Conservation (phyloP, 306 rosid species). For the Cyclanthera cordifolia region DNA sequence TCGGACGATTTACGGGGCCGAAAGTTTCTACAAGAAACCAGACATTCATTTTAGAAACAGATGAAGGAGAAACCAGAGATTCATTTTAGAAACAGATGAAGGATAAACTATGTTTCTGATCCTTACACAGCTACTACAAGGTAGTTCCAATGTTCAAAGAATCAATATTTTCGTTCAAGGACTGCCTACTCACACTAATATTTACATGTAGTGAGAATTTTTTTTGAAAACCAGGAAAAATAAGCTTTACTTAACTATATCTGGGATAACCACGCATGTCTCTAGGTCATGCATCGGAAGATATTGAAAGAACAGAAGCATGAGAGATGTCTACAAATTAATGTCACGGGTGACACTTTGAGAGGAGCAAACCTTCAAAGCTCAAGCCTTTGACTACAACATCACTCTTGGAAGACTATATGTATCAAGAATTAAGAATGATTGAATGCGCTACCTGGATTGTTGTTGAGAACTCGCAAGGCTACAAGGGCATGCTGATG, state of each 20-base stretch:
- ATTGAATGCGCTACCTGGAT: conserved; percentile 53
- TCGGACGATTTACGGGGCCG: conserved; percentile 76
- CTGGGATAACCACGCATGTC: no score
- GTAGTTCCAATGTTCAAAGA: not conserved
- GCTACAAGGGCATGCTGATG: conserved; percentile 98
- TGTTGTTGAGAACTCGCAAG: conserved; percentile 83
- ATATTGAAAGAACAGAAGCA: no score
- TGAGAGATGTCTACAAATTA: no score
- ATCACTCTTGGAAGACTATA: no score
- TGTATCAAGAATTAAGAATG: not conserved
- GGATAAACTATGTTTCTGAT: not conserved
- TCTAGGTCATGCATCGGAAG: no score
- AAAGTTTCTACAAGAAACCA: conserved; percentile 50
- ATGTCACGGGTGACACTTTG: no score
- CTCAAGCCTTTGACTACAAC: no score
- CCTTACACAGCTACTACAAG: not conserved
- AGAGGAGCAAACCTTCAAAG: no score
- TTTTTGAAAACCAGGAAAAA: no score
- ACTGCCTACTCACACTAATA: not conserved
- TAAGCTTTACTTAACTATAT: no score
- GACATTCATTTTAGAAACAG: not conserved
- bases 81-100: not conserved
- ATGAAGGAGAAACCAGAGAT: conserved; percentile 16
- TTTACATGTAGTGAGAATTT: no score
- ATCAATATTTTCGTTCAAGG: not conserved